These are phyloP conservation scores for Aspergillus candidus DNA, from an alignment of 2,329 filamentous ascomycete genomes.

Conservation along the genomic window DNA sequence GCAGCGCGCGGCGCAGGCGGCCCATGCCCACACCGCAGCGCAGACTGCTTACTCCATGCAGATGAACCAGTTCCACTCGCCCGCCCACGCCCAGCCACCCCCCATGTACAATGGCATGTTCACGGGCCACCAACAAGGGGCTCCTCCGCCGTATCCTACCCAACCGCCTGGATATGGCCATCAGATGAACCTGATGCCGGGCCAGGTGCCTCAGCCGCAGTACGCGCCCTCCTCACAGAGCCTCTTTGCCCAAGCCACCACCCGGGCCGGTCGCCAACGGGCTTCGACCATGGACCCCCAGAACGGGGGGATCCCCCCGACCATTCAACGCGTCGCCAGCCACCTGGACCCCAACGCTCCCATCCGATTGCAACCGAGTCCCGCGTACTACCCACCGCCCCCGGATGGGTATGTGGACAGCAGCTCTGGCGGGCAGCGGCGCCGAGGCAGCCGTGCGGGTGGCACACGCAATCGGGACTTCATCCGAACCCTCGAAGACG, in stretches of 20 bases:
- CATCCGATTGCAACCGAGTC: constrained; percentile 88
- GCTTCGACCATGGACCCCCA: constrained; percentile 96
- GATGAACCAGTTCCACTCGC: constrained; percentile 50
- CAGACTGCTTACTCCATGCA: constrained; percentile 64
- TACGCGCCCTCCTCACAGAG: constrained; percentile 70
- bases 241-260: constrained; percentile 66
- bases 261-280: constrained; percentile 74
- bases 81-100: constrained; percentile 45
- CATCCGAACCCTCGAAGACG: constrained; percentile 88
- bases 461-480: constrained; percentile 67
- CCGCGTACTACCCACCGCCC: constrained; percentile 93
- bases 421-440: constrained; percentile 58
- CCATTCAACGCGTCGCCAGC: constrained; percentile 90
- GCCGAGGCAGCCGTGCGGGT: constrained; percentile 67
- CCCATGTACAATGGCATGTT: constrained; percentile 79
- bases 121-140: constrained; percentile 57
- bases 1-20: constrained; percentile 64
- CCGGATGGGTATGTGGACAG: constrained; percentile 71
- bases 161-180: constrained; percentile 65
- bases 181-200: constrained; percentile 64
- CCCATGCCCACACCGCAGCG: constrained; percentile 62
- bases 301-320: constrained; percentile 82
- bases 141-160: constrained; percentile 72
- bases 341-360: constrained; percentile 92
- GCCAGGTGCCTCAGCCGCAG: constrained; percentile 60